These are phyloP conservation scores for Aspergillus ibericus DNA, from an alignment of 2,329 filamentous ascomycete species.

Conservation along the genomic window DNA sequence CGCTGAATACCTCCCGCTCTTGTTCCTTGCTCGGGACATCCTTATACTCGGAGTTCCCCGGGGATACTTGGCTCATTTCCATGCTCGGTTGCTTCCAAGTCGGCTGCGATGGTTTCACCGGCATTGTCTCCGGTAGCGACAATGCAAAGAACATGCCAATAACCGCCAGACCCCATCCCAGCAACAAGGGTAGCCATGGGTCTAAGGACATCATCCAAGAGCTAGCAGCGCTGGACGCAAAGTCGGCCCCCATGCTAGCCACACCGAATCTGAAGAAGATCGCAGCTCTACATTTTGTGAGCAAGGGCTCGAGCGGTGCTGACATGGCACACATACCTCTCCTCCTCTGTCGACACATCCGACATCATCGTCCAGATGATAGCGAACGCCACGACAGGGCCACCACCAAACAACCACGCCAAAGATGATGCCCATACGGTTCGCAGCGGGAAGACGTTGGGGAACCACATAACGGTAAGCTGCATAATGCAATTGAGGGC, in stretches of 20 bases:
- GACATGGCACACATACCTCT: slow-evolving; percentile 32
- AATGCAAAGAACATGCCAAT: slow-evolving; percentile 35
- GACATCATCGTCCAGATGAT: slow-evolving; percentile 53
- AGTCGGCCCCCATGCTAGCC: slow-evolving; percentile 41
- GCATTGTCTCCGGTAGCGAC: slow-evolving; percentile 43
- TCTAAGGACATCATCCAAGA: slow-evolving; percentile 43
- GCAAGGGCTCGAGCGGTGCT: slow-evolving; percentile 25
- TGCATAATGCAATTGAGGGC: slow-evolving; percentile 35
- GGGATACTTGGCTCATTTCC: slow-evolving; percentile 32
- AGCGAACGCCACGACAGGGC: slow-evolving; percentile 48
- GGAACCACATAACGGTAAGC: slow-evolving; percentile 39
- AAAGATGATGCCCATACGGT: slow-evolving; percentile 51
- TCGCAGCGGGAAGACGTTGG: slow-evolving; percentile 45
- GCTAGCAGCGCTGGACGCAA: slow-evolving; percentile 39
- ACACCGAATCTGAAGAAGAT: slow-evolving; percentile 45
- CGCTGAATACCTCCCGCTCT: slow-evolving; percentile 19
- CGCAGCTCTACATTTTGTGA: slow-evolving; percentile 29
- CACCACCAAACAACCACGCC: slow-evolving; percentile 50
- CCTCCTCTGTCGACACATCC: slow-evolving; percentile 50
- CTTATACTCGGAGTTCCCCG: slow-evolving; percentile 19
- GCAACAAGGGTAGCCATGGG: slow-evolving; percentile 43
- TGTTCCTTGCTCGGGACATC: slow-evolving; percentile 16
- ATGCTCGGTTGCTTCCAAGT: slow-evolving; percentile 17
- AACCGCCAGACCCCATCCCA: slow-evolving; percentile 36
- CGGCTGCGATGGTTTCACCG: slow-evolving; percentile 21